These are phyloP conservation scores for Phytopythium montanum DNA, from an alignment of 352 stramenopile genomes.

Conservation along the genomic window DNA sequence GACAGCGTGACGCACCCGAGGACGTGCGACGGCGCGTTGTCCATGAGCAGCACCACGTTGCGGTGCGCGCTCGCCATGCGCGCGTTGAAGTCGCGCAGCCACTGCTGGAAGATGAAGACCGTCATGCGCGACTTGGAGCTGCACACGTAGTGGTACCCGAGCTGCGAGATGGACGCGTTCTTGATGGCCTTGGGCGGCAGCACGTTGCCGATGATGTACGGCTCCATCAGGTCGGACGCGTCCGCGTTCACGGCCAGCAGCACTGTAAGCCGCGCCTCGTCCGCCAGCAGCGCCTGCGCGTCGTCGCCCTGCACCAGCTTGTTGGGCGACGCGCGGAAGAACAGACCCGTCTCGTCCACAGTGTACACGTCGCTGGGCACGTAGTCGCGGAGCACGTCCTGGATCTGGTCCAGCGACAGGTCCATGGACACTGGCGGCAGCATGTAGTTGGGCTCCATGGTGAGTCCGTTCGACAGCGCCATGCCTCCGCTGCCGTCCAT, in stretches of 20 bases:
- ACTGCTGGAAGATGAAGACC: slow-evolving; percentile 88
- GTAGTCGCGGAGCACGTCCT: slow-evolving; percentile 81
- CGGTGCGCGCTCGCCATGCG: slow-evolving; percentile 83
- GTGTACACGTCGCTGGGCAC: slow-evolving; percentile 83
- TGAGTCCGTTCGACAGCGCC: slow-evolving; percentile 38
- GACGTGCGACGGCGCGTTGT: slow-evolving; percentile 85
- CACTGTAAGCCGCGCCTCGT: slow-evolving; percentile 74
- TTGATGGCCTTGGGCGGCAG: slow-evolving; percentile 75
- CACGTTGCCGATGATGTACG: slow-evolving; percentile 81
- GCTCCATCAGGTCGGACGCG: slow-evolving; percentile 76
- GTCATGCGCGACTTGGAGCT: slow-evolving; percentile 84
- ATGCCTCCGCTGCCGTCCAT: slow-evolving; percentile 51
- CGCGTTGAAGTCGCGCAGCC: slow-evolving; percentile 82
- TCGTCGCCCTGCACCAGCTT: slow-evolving; percentile 84
- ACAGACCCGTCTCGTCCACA: slow-evolving; percentile 84
- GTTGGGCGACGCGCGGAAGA: slow-evolving; percentile 81
- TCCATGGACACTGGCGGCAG: slow-evolving; percentile 77
- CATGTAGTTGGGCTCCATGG: slow-evolving; percentile 72
- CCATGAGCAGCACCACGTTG: slow-evolving; percentile 80
- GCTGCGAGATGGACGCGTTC: slow-evolving; percentile 73
- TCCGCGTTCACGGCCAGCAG: slow-evolving; percentile 73
- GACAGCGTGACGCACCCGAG: slow-evolving; percentile 76
- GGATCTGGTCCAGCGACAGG: slow-evolving; percentile 80
- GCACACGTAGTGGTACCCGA: slow-evolving; percentile 86
- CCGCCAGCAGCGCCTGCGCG: slow-evolving; percentile 62